Base-by-base conservation (phyloP, 352 stramenopile genomes). In the Pythium rishiriense region DNA sequence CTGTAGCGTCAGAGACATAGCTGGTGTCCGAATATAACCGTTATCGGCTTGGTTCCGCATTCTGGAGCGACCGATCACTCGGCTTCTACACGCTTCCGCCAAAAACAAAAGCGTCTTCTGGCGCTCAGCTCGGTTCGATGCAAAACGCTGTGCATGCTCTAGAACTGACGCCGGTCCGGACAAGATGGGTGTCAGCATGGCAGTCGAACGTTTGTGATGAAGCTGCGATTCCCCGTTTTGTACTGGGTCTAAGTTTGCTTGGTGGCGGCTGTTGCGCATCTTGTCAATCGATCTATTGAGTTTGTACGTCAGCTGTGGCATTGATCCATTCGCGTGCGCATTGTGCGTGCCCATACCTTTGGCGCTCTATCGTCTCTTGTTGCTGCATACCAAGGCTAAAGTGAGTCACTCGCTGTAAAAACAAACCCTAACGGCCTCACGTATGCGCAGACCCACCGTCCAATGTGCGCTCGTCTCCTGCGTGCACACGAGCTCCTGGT, bases 31-130 rank as follows among this genome's bases (percentile, higher is more conserved):
- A 24, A 37, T 51, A n/a, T 54, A 64, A 3, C 62, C 62, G 25
- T 64, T 69, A 9, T 69, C 62, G 17, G 25, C 39, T 21, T 62
- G 54, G 19, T 53, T 41, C 1, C 62, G 62, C 39, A 50, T 47
- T 49, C 55, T 69, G 11, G 54, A 61, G 21, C 55, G 46, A 4
- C 54, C 42, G 4, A 70, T n/a, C 11, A 66, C 56, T 12, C 52
- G 57, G 25, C 50, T 66, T 49, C 58, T 58, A 21, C 64, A 72
- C 25, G 64, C 64, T 22, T 67, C 64, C 17, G 64, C 64, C 15
- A 72, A 48, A 14, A 60, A 52, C 25, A 50, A 53, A 19, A 72
- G 58, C 14, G 58, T 21, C 29, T 45, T 49, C 14, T 64, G 58
- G 35, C 58, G 31, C 28, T 35, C 49, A 11, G 9, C 14, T 37